Evolutionary conservation across 495 filamentous ascomycete species (phyloP), one percentile per base, ranked within the genome.

Genomic region (Thozetella sp.): DNA sequence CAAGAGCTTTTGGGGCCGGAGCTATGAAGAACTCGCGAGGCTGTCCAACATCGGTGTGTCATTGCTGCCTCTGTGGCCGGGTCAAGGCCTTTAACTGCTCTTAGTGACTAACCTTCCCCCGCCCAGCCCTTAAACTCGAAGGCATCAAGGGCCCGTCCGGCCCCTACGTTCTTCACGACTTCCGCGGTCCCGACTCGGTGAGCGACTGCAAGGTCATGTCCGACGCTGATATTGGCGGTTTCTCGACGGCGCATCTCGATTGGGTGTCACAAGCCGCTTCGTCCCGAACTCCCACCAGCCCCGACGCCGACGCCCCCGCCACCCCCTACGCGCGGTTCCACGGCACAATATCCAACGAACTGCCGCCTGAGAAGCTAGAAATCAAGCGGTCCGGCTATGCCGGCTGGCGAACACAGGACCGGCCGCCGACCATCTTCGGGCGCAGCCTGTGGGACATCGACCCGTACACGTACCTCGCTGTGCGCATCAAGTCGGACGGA

Each of bases 401-500:
- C 1, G 95, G 87, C 2, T 99, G 92, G 83, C 83, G 95, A 25
- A 98, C 84, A 3, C 61, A 66, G n/a, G 83, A 88, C 64, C 70
- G 79, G 27, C 75, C 72, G 0, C 67, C 77, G 13, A 91, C 88
- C 0, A 57, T 97, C 4, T 97, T 97, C 69, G 95, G 95, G 13
- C 88, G 85, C 53, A 77, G 86, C 20, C 78, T 90, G 37, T 97
- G 91, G 92, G 87, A 99, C 68, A 88, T 97, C 54, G 93, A 97
- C 59, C 88, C 88, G 1, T 97, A 97, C 73, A 72, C 82, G 4
- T 98, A 92, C 73, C 85, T 98, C 9, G 96, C 91, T 0, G 72
- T 99, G 67, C 88, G 93, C n/a, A 80, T 98, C 62, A 94, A 92
- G 72, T 92, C 89, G 23, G 96, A 98, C 73, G 93, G 94, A 13